Evolutionary conservation across 164 flowering plant species (phyloP).

Genomic region (Magnolia kwangsiensis): DNA sequence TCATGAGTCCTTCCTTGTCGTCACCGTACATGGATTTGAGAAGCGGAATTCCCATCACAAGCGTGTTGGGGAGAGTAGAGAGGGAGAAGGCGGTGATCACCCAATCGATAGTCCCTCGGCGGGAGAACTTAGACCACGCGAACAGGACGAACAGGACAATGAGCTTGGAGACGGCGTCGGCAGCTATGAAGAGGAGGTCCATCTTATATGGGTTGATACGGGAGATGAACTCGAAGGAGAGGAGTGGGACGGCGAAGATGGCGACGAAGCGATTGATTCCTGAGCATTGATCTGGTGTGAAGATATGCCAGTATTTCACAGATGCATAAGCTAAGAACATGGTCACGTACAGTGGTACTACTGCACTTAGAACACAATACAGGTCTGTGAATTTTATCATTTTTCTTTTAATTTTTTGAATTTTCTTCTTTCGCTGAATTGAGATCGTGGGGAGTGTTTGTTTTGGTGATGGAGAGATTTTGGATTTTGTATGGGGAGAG

Average conservation of each 20-base stretch:
- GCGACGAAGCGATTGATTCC: slow-evolving; percentile 44
- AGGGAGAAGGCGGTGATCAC: slow-evolving; percentile 38
- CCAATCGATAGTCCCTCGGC: slow-evolving; percentile 32
- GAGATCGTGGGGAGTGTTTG: no score
- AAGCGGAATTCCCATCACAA: slow-evolving; percentile 43
- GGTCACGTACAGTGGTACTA: slow-evolving; percentile 39
- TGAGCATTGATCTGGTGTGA: slow-evolving; percentile 36
- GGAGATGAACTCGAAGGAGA: slow-evolving; percentile 39
- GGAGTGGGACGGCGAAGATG: slow-evolving; percentile 34
- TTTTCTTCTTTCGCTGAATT: neutral
- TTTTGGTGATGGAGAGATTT: neutral
- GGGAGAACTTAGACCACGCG: slow-evolving; percentile 28
- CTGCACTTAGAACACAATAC: slow-evolving; percentile 31
- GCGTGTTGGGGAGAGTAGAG: slow-evolving; percentile 38
- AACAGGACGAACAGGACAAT: slow-evolving; percentile 16
- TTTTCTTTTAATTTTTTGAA: neutral
- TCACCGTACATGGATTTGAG: slow-evolving; percentile 40
- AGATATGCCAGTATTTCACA: slow-evolving; percentile 34
- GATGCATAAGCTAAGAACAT: slow-evolving; percentile 40
- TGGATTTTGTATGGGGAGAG: neutral
- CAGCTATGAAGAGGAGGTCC: slow-evolving; percentile 34
- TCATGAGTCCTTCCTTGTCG: slow-evolving; percentile 26
- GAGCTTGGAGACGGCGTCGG: slow-evolving; percentile 28
- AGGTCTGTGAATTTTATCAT: slow-evolving; percentile 33
- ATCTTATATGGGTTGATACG: slow-evolving; percentile 31